Base-by-base conservation (phyloP, 192 early-diverging fungal genomes). In the Chytriomyces sp. region DNA sequence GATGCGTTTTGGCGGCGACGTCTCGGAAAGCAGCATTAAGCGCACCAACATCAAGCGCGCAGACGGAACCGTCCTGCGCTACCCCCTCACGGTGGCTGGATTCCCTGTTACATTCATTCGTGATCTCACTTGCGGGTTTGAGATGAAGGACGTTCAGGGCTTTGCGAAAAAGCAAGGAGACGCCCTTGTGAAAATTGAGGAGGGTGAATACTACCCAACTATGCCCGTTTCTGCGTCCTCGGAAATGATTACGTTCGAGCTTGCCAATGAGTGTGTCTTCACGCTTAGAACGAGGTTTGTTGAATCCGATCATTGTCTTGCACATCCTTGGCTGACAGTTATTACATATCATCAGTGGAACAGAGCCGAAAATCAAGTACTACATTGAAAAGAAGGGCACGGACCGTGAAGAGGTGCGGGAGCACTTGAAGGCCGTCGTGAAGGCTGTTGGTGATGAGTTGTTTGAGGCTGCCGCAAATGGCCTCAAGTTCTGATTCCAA, bases 171-270 rank as follows among this genome's bases (percentile, higher is more conserved):
- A 72, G 89, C 83, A 75, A 75, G 49, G 71, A 25, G 52, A n/a
- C 0, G 33, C 31, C 17, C 12, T 12, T 19, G 31, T 74, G n/a
- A 19, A 25, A 3, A 52, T 74, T 19, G 14, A 54, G 28, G 26
- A 74, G 32, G 31, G 53, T 2, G 83, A 90, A 64, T 79, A 81
- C 40, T 70, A 78, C 32, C 92, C 95, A 0, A 78, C 72, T 1
- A 81, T 98, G 39, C 93, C 93, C 2, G 88, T 90, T 2, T 92
- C 92, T 1, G 69, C 83, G 0, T 82, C 85, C 4, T 89, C 94
- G 4, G 91, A 98, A 36, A 98, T 98, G 96, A 88, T 98, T 39
- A 98, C 95, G 0, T 94, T 98, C 74, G 82, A 64, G 37, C 62
- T 74, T 25, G 59, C 64, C 39, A 74, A 74, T 44, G 73, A 64